These are phyloP conservation scores for Talaromyces wortmannii DNA, from an alignment of 495 filamentous ascomycete genomes.

Conservation along the genomic window DNA sequence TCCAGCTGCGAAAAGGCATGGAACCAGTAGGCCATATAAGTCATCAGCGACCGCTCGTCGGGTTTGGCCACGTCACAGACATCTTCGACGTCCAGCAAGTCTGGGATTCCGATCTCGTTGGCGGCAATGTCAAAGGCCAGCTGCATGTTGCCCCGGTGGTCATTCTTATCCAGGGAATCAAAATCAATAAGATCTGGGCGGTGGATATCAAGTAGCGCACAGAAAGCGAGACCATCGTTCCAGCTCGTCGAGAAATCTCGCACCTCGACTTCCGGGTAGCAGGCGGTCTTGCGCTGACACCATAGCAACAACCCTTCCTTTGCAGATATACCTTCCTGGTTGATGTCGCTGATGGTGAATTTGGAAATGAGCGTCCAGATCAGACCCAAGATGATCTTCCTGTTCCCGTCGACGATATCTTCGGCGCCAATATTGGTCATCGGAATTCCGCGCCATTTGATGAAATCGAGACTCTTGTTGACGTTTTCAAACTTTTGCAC, in stretches of 20 bases:
- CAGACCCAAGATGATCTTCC: conserved; percentile 92
- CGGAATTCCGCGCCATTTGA: conserved; percentile 83
- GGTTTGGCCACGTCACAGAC: conserved; percentile 94
- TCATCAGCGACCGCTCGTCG: conserved; percentile 96
- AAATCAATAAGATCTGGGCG: conserved; percentile 96
- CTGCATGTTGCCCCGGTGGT: conserved; percentile 96
- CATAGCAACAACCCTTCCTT: conserved; percentile 93
- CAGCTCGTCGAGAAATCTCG: conserved; percentile 90
- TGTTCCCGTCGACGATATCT: conserved; percentile 96
- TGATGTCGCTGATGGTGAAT: conserved; percentile 98
- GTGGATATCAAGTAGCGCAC: conserved; percentile 93
- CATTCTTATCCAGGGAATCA: conserved; percentile 84
- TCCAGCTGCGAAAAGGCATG: conserved; percentile 98
- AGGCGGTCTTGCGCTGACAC: conserved; percentile 98
- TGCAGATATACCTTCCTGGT: conserved; percentile 93
- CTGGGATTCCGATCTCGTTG: conserved; percentile 95
- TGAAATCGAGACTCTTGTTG: conserved; percentile 88
- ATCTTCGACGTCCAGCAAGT: conserved; percentile 93
- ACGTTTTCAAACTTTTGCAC: conserved; percentile 99
- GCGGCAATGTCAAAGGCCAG: conserved; percentile 91
- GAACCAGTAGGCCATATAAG: conserved; percentile 99
- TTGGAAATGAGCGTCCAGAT: conserved; percentile 97
- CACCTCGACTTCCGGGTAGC: conserved; percentile 93
- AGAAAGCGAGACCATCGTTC: conserved; percentile 97
- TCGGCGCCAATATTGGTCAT: conserved; percentile 98